Percentiles rank a stretch among this genome's conserved stretches.
phyloP scores from a whole-genome alignment of 257 asterid genomes.

The Oldenlandia corymbosa region DNA sequence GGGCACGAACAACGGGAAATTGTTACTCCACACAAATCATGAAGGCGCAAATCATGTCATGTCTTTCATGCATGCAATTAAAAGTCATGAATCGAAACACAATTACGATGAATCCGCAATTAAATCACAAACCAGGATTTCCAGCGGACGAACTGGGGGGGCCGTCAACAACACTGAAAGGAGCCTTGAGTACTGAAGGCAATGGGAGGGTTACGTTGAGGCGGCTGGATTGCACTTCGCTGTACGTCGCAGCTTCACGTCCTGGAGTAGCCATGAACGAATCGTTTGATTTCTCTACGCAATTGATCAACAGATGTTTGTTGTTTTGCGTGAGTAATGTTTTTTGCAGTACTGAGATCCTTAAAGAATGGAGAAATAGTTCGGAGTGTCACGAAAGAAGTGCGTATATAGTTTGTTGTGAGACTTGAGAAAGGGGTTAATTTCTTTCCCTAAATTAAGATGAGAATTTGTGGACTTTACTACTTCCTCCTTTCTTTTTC shows the following conservation, averaged over 20 bases:
- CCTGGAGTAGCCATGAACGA: constrained; percentile 25
- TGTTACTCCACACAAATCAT: not conserved
- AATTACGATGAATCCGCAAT: not conserved
- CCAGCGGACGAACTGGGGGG: constrained; percentile 87
- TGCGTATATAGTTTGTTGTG: too few species aligned
- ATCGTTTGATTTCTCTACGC: not conserved
- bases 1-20: not conserved
- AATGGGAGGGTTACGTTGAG: constrained; percentile 70
- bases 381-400: too few species aligned
- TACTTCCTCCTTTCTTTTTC: too few species aligned
- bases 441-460: too few species aligned
- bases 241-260: constrained; percentile 51
- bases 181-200: constrained; percentile 60
- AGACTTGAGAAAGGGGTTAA: too few species aligned
- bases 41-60: not conserved
- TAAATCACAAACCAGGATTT: constrained; percentile 50
- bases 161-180: constrained; percentile 72
- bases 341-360: not conserved
- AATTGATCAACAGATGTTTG: too few species aligned
- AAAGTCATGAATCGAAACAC: not conserved
- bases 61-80: constrained; percentile 7
- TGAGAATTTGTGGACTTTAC: too few species aligned
- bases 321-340: not conserved
- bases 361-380: not conserved
- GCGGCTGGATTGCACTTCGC: constrained; percentile 85